Percentiles rank a stretch among this genome's conserved stretches.
These are phyloP conservation scores for Monascus purpureus DNA, from an alignment of 495 filamentous ascomycete species.

Conservation along the genomic window DNA sequence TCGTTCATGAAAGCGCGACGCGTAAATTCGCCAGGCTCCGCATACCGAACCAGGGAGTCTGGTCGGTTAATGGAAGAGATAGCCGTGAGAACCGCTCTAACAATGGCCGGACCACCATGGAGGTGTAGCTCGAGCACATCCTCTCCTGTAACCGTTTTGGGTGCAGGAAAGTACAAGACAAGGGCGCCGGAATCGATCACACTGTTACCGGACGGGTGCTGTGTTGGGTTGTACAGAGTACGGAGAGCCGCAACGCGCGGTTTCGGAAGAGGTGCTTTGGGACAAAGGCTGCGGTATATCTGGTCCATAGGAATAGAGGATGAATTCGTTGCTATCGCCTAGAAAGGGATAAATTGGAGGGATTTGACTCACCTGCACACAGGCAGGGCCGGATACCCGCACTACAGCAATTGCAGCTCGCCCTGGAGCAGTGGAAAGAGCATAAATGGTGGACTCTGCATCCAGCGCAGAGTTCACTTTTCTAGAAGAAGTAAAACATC, in stretches of 20 bases:
- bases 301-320: conserved; percentile 19
- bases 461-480: conserved; percentile 12
- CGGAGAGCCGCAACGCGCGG: conserved; percentile 67
- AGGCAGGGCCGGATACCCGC: conserved; percentile 70
- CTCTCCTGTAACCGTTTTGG: conserved; percentile 80
- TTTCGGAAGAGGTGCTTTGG: conserved; percentile 43
- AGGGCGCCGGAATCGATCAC: conserved; percentile 73
- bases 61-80: conserved; percentile 38
- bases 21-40: conserved; percentile 93
- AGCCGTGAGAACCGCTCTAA: conserved; percentile 69
- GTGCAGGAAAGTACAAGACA: conserved; percentile 75
- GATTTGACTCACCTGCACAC: conserved; percentile 42
- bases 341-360: too few relatives aligned
- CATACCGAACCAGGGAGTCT: conserved; percentile 53
- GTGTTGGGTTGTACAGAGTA: conserved; percentile 54
- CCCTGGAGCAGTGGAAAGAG: conserved; percentile 76
- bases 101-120: conserved; percentile 81
- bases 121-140: conserved; percentile 86
- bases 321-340: too few relatives aligned
- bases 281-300: conserved; percentile 72
- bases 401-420: conserved; percentile 86
- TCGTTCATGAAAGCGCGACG: conserved; percentile 81
- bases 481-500: conserved; percentile 14
- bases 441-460: conserved; percentile 63
- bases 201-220: conserved; percentile 16